Evolutionary conservation across 2,329 filamentous ascomycete species (phyloP), one percentile per base, ranked within the genome.

Genomic region (Colletotrichum chrysophilum): DNA sequence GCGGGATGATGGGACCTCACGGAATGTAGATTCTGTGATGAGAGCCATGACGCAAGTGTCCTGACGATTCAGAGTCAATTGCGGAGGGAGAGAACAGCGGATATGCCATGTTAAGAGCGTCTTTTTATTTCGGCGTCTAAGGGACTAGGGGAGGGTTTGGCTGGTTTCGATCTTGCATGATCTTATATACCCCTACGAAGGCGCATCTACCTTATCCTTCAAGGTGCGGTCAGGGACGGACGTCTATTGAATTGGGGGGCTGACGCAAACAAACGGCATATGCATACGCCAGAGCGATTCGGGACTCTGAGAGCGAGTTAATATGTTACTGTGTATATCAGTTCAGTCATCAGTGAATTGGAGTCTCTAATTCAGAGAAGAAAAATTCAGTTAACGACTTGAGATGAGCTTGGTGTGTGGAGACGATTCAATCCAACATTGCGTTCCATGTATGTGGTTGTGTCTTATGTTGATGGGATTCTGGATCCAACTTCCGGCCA

Each of bases 1-100:
- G 87, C 69, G 85, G 87, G 30, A 91, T 91, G 87, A 89, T 89
- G 88, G 87, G 86, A 14, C 84, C 85, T 24, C 87, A 89, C 78
- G 87, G 86, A 52, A 88, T 89, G 86, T 88, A 84, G 80, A 66
- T 43, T 21, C 16, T 12, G 24, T 21, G 68, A 9, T 3, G 36
- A 10, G 3, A 30, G 32, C 13, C 26, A 32, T 32, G 30, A n/a
- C 12, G n/a, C 30, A 8, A 14, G 21, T 21, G 18, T 34, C 5
- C 28, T 21, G 26, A 21, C 30, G 6, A 60, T 18, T 60, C 16
- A 60, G 30, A 32, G 56, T 60, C 56, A 60, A 26, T 18, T 7
- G 55, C 52, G 21, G 52, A 56, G 14, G 8, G 52, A 56, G 13
- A 14, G 52, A 30, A 48, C 30, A 38, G 34, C 18, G 21, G 32